Evolutionary conservation across 2,329 filamentous ascomycete genomes (phyloP).

Genomic region (Thielaviopsis populi): DNA sequence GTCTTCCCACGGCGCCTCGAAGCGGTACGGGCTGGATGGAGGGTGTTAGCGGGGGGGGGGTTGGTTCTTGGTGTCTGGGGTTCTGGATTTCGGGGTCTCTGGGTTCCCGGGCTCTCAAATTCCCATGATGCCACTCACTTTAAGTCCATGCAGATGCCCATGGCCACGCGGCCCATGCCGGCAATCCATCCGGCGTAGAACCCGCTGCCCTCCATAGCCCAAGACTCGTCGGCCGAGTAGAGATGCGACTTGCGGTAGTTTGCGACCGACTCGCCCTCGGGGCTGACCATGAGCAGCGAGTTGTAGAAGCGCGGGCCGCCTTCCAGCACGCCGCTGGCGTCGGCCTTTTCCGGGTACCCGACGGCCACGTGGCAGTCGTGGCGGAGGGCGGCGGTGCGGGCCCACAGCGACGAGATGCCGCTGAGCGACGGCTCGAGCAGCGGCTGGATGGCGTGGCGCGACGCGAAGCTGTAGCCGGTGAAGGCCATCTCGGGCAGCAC

Average conservation of each 20-base stretch:
- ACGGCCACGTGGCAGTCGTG: slow-evolving; percentile 52
- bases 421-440: slow-evolving; percentile 51
- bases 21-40: slow-evolving; percentile 26
- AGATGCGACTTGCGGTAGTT: slow-evolving; percentile 47
- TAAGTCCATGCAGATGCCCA: slow-evolving; percentile 53
- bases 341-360: slow-evolving; percentile 60
- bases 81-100: no score
- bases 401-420: slow-evolving; percentile 59
- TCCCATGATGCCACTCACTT: no score
- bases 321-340: slow-evolving; percentile 36
- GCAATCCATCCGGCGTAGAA: slow-evolving; percentile 34
- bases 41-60: neutral
- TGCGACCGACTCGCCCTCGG: slow-evolving; percentile 42
- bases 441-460: slow-evolving; percentile 49
- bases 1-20: slow-evolving; percentile 26
- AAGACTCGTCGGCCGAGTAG: slow-evolving; percentile 43
- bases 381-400: slow-evolving; percentile 47
- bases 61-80: no score
- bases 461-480: slow-evolving; percentile 64
- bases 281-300: slow-evolving; percentile 37
- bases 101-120: no score
- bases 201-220: slow-evolving; percentile 39
- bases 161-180: slow-evolving; percentile 35
- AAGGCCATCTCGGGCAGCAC: slow-evolving; percentile 67
- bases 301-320: slow-evolving; percentile 41